Conservation (phyloP, 106 monocot genomes). For the Acorus gramineus region DNA sequence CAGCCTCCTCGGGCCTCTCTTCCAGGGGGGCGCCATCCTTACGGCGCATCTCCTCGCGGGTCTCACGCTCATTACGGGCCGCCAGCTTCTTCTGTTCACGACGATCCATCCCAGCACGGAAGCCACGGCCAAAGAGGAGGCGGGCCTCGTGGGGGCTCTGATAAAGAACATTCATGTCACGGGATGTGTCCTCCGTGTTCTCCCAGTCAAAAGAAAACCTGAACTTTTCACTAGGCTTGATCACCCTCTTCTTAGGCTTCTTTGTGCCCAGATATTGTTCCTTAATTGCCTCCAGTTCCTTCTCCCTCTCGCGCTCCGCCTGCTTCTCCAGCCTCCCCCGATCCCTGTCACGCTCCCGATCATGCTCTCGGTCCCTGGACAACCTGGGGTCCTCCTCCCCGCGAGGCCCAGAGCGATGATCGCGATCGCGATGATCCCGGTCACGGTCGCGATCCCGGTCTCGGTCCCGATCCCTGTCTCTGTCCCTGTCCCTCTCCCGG, state of each 20-base stretch:
- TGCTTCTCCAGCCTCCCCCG: conserved; percentile 47
- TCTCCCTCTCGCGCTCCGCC: conserved; percentile 81
- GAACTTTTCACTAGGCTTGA: conserved; percentile 97
- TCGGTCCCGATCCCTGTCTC: conserved; percentile 30
- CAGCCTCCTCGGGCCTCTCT: conserved; percentile 66
- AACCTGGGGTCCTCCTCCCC: conserved; percentile 8
- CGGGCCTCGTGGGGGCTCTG: conserved; percentile 93
- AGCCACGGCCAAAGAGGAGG: conserved; percentile 79
- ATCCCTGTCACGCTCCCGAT: conserved; percentile 27
- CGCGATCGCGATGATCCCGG: conserved; percentile 17
- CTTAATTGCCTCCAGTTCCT: conserved; percentile 88
- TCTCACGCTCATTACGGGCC: conserved; percentile 70
- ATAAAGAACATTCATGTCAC: conserved; percentile 87
- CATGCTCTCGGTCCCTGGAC: conserved; percentile 9
- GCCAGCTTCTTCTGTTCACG: conserved; percentile 96
- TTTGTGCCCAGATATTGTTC: conserved; percentile 95
- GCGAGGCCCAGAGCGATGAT: conserved; percentile 24
- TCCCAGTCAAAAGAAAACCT: conserved; percentile 98
- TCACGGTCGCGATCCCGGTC: neutral
- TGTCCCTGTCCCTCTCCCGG: conserved; percentile 24
- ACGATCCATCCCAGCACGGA: conserved; percentile 81
- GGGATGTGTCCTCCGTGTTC: conserved; percentile 96
- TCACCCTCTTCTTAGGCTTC: conserved; percentile 95
- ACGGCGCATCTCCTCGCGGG: conserved; percentile 59
- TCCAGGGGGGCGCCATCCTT: conserved; percentile 54